Evolutionary conservation across 1,284 basidiomycete genomes (phyloP), one percentile per base, ranked within the genome.

Genomic region (Tylopilus sp.): DNA sequence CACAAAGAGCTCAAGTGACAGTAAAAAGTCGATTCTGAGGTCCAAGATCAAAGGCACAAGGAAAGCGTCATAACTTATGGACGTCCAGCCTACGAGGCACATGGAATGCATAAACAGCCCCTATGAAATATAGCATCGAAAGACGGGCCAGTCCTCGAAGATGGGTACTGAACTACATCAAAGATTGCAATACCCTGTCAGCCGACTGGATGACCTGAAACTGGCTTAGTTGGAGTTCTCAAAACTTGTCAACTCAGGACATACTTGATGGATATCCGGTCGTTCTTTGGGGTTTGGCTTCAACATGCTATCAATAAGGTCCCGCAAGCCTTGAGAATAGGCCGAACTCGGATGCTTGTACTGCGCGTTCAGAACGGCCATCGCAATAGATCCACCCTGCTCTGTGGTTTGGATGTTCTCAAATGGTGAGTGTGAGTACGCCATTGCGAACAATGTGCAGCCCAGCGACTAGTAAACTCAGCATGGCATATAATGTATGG

Each of bases 381-480:
- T 96, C 2, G 92, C 92, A 63, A 97, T 92, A 40, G 89, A 92
- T 13, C 91, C 89, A 36, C 90, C 90, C 66, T 92, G 90, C 58
- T 85, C 92, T 42, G 82, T 92, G 44, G 81, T 92, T 71, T 89
- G 89, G 0, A 74, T 82, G 54, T 85, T 92, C 71, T 97, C 94
- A 61, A 97, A 97, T 0, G 94, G 94, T 2, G 92, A 94, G 63
- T 92, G 88, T 1, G 87, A 88, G 68, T 97, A 96, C 1, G 92
- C 92, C 35, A 97, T 80, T 0, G 94, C 92, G 58, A 82, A 97
- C 28, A 97, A 76, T 0, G 90, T 92, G 69, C 92, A 95, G 0
- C 94, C 94, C 6, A 97, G 78, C 1, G 92, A 95, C 92, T 93
- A 49, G 38, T 45, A 16, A 49, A 29, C 31, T 53, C 41, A 50